Evolutionary conservation across 768 basidiomycete species (phyloP).

Genomic region (Tricholoma hemisulphureum): DNA sequence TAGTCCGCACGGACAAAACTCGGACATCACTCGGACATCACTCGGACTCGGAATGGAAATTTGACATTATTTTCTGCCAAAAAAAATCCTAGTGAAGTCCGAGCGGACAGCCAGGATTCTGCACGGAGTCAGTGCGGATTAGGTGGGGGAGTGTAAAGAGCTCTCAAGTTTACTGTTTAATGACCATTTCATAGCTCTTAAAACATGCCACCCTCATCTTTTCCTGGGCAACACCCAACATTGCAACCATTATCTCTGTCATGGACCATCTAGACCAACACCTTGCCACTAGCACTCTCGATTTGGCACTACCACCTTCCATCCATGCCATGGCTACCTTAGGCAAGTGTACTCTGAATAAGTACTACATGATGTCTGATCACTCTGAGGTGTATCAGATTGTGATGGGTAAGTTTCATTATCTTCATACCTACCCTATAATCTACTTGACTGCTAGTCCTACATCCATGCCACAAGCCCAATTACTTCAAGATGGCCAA

Average conservation of each 20-base stretch:
- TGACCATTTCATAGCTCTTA: slow-evolving; percentile 31
- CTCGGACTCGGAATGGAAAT: too few species aligned
- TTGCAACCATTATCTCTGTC: slow-evolving; percentile 34
- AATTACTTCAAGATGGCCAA: slow-evolving; percentile 28
- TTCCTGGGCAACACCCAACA: slow-evolving; percentile 21
- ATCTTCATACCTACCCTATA: neutral
- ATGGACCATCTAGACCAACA: slow-evolving; percentile 35
- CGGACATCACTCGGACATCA: too few species aligned
- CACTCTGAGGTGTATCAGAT: slow-evolving; percentile 26
- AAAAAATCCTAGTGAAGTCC: too few species aligned
- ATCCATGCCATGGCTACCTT: slow-evolving; percentile 21
- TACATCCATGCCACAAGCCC: slow-evolving; percentile 36
- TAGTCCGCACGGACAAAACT: too few species aligned
- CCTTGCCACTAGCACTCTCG: slow-evolving; percentile 8
- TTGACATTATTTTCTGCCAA: too few species aligned
- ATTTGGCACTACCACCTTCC: slow-evolving; percentile 5
- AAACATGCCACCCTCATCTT: slow-evolving; percentile 33
- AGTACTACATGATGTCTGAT: slow-evolving; percentile 28
- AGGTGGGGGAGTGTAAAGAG: too few species aligned
- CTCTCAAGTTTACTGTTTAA: too few species aligned
- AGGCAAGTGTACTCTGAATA: slow-evolving; percentile 26
- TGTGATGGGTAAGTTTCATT: slow-evolving; percentile 27
- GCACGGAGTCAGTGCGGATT: too few species aligned
- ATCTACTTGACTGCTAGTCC: slow-evolving; percentile 25
- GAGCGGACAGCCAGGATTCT: too few species aligned